Conservation (phyloP, 768 basidiomycete species). For the Termitomyces sp. region DNA sequence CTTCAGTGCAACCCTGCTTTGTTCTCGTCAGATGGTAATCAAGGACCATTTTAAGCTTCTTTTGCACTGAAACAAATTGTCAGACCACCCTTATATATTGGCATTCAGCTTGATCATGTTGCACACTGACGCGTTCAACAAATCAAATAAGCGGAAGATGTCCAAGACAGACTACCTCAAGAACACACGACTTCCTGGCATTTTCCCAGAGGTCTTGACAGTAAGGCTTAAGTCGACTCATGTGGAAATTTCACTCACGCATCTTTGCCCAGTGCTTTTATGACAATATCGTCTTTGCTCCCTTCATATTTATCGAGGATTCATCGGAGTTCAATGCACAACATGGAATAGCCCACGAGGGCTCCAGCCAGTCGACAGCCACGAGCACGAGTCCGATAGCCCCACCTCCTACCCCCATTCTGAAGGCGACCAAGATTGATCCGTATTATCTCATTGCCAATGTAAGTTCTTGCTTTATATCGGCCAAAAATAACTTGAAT, state of each 20-base stretch:
- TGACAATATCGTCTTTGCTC: conserved; percentile 94
- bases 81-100: conserved; percentile 92
- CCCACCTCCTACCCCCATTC: conserved; percentile 25
- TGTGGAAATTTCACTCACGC: not conserved
- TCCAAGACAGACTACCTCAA: conserved; percentile 89
- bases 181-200: conserved; percentile 85
- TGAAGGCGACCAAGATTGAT: conserved; percentile 68
- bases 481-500: not conserved
- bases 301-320: conserved; percentile 96
- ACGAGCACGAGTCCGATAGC: conserved; percentile 10
- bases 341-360: conserved; percentile 40
- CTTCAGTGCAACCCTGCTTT: conserved; percentile 75
- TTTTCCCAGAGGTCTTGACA: conserved; percentile 78
- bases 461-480: conserved; percentile 28
- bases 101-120: conserved; percentile 99
- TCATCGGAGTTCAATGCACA: conserved; percentile 65
- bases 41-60: not conserved
- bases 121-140: conserved; percentile 98
- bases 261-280: conserved; percentile 67
- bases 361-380: conserved; percentile 12
- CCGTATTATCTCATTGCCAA: conserved; percentile 87
- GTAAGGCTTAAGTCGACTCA: conserved; percentile 36
- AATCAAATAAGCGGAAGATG: conserved; percentile 97
- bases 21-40: conserved; percentile 70
- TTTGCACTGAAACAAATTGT: not conserved